phyloP scores from a whole-genome alignment of 257 asterid genomes.

The Craterostigma plantagineum region DNA sequence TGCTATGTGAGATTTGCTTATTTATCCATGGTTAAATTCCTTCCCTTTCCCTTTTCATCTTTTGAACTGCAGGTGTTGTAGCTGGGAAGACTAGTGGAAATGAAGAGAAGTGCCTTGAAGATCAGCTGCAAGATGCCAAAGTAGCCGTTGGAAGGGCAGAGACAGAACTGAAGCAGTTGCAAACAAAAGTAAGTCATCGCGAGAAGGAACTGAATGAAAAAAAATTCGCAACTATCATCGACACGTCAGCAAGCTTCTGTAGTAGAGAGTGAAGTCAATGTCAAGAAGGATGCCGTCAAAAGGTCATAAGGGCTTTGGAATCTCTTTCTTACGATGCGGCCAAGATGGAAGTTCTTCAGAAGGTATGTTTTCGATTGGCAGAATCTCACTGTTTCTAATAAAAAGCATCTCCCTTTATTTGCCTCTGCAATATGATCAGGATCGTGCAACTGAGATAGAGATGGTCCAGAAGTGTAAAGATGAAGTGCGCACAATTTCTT shows the following conservation, averaged over 20 bases:
- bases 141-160: constrained; percentile 76
- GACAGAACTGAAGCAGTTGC: constrained; percentile 89
- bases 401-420: constrained; percentile 11
- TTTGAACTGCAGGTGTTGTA: constrained; percentile 44
- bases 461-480: constrained; percentile 63
- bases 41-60: not conserved
- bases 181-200: constrained; percentile 63
- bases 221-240: constrained; percentile 29
- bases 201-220: constrained; percentile 79
- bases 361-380: constrained; percentile 21
- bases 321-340: constrained; percentile 57
- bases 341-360: constrained; percentile 74
- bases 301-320: constrained; percentile 44
- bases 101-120: constrained; percentile 98
- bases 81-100: constrained; percentile 91
- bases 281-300: constrained; percentile 41
- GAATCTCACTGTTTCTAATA: constrained; percentile 4
- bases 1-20: constrained; percentile 2
- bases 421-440: constrained; percentile 27
- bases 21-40: too few species aligned
- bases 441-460: constrained; percentile 49
- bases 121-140: constrained; percentile 88
- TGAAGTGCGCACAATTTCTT: constrained; percentile 53
- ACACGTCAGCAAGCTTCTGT: constrained; percentile 68
- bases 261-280: constrained; percentile 48